Conservation (phyloP, 306 rosid genomes). For the Phaseolus lunatus region DNA sequence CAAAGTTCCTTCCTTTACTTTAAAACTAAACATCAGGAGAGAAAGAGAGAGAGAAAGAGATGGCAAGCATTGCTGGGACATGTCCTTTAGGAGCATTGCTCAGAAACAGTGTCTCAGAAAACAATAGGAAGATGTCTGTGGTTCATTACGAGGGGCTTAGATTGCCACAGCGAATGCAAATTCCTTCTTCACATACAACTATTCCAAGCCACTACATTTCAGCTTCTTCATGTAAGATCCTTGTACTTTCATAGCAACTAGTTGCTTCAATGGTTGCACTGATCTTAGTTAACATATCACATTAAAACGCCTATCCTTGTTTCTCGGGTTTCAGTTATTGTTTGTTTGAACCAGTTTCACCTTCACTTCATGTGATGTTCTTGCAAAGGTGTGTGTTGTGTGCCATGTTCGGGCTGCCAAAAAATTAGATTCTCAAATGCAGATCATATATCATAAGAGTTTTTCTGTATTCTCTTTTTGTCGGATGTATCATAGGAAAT, state of each 20-base stretch:
- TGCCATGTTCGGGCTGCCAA: not conserved
- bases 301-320: not conserved
- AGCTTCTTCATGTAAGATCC: constrained; percentile 50
- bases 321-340: not conserved
- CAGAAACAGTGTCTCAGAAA: constrained; percentile 43
- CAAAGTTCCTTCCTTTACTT: constrained; percentile 39
- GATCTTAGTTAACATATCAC: not conserved
- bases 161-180: constrained; percentile 44
- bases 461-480: not conserved
- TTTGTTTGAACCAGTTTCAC: not conserved
- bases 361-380: not conserved
- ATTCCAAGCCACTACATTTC: constrained; percentile 42
- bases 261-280: not conserved
- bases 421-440: constrained; percentile 1
- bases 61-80: constrained; percentile 53
- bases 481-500: too few species aligned
- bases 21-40: constrained; percentile 33
- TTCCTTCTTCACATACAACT: constrained; percentile 32
- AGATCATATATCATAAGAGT: not conserved
- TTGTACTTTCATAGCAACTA: not conserved
- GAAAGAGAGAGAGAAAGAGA: constrained; percentile 10
- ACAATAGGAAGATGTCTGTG: constrained; percentile 24
- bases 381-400: not conserved
- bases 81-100: constrained; percentile 57
- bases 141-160: constrained; percentile 55